Percentiles rank a stretch among this genome's conserved stretches.
These are phyloP conservation scores for Tarenaya hassleriana DNA, from an alignment of 345 rosid genomes.

Conservation along the genomic window DNA sequence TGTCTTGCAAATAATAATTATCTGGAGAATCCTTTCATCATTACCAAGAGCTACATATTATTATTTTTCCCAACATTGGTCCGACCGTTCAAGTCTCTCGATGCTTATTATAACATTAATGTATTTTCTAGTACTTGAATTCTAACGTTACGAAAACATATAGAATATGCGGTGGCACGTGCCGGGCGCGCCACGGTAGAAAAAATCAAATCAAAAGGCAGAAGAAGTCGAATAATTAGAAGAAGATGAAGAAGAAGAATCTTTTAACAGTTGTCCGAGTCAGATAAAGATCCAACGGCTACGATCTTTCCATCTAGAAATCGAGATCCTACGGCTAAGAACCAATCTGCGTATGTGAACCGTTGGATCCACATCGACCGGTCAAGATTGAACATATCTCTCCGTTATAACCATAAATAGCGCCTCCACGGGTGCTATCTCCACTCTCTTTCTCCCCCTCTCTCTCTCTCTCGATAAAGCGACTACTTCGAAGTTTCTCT, in stretches of 20 bases:
- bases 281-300: slow-evolving; percentile 45
- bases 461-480: not conserved
- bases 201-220: not conserved
- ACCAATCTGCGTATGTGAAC: not conserved
- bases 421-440: slow-evolving; percentile 24
- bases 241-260: slow-evolving; percentile 13
- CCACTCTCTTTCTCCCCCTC: not conserved
- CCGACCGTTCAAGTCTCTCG: not conserved
- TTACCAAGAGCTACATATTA: too few species aligned
- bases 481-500: not conserved
- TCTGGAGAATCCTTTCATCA: too few species aligned
- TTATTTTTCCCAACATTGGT: too few species aligned
- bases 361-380: slow-evolving; percentile 37
- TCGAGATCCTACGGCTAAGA: slow-evolving; percentile 36
- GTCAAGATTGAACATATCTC: slow-evolving; percentile 31
- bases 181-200: slow-evolving; percentile 43
- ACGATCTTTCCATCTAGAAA: slow-evolving; percentile 28
- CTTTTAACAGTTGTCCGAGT: slow-evolving; percentile 15
- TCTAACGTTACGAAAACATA: slow-evolving; percentile 7
- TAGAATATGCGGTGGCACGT: slow-evolving; percentile 34
- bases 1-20: too few species aligned
- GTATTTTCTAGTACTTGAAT: not conserved
- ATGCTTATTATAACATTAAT: not conserved
- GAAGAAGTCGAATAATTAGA: not conserved
- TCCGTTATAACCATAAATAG: slow-evolving; percentile 29